Conservation (phyloP, 257 asterid genomes). For the Solanum chiquidenum region DNA sequence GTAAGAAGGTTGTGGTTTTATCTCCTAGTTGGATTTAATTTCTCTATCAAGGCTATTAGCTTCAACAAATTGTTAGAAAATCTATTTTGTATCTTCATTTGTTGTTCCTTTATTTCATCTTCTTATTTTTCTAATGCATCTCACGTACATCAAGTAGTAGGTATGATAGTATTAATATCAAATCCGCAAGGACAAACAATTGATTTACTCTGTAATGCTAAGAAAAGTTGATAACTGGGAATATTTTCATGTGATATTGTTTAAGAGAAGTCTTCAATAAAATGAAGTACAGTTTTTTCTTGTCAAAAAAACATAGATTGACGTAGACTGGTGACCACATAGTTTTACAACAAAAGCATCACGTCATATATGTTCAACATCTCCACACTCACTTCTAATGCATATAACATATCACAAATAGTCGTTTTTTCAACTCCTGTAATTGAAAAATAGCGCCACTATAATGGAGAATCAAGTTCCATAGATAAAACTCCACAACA, state of each 20-base stretch:
- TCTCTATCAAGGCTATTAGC: too few relatives aligned
- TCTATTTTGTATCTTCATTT: too few relatives aligned
- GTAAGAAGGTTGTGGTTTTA: too few relatives aligned
- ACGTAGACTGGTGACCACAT: too few relatives aligned
- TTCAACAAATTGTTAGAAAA: too few relatives aligned
- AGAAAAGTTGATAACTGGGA: background rate
- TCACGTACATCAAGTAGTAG: too few relatives aligned
- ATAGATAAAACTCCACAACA: background rate
- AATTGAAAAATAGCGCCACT: background rate
- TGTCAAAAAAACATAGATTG: too few relatives aligned
- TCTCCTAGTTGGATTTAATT: too few relatives aligned
- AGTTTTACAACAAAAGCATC: background rate
- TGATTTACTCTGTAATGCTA: background rate
- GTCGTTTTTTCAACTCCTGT: background rate
- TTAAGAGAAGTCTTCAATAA: background rate
- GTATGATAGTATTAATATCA: too few relatives aligned
- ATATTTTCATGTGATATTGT: background rate
- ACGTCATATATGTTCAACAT: background rate
- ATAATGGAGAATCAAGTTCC: background rate
- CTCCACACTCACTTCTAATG: background rate
- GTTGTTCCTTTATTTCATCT: too few relatives aligned
- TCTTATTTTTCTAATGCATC: too few relatives aligned
- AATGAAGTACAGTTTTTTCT: background rate
- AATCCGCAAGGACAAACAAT: too few relatives aligned
- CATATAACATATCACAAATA: background rate